phyloP scores from a whole-genome alignment of 164 flowering plant genomes.

The Macadamia tetraphylla region DNA sequence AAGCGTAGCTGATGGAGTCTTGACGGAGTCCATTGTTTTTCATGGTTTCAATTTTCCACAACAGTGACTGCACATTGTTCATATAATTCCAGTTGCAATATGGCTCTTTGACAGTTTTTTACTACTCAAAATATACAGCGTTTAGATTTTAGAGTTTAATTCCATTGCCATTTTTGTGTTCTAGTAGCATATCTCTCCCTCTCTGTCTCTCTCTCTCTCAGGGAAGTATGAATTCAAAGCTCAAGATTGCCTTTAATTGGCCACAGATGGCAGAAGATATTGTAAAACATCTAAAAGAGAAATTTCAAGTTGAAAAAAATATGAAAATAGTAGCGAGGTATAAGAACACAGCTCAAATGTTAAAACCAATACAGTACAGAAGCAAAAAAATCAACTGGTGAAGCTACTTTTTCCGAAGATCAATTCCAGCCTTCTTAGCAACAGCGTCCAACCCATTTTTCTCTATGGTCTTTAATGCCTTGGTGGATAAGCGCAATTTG shows the following conservation, averaged over 20 bases:
- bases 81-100: neutral
- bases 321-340: neutral
- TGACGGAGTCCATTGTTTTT: neutral
- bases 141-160: too few species aligned
- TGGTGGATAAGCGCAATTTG: constrained; percentile 80
- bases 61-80: neutral
- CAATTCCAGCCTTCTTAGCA: constrained; percentile 92
- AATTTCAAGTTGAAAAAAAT: neutral
- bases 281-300: too few species aligned
- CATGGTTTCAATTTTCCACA: neutral
- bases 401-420: constrained; percentile 62
- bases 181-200: too few species aligned
- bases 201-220: too few species aligned
- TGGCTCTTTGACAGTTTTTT: neutral
- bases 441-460: constrained; percentile 91
- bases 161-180: too few species aligned
- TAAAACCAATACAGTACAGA: neutral
- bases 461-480: constrained; percentile 90
- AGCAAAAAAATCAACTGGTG: neutral
- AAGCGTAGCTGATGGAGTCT: neutral
- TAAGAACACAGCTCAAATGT: neutral
- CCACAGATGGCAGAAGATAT: too few species aligned
- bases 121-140: too few species aligned
- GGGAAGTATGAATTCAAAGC: too few species aligned
- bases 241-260: too few species aligned